Evolutionary conservation across 108 stramenopile genomes (phyloP).

Genomic region (Nitzschia inconspicua): DNA sequence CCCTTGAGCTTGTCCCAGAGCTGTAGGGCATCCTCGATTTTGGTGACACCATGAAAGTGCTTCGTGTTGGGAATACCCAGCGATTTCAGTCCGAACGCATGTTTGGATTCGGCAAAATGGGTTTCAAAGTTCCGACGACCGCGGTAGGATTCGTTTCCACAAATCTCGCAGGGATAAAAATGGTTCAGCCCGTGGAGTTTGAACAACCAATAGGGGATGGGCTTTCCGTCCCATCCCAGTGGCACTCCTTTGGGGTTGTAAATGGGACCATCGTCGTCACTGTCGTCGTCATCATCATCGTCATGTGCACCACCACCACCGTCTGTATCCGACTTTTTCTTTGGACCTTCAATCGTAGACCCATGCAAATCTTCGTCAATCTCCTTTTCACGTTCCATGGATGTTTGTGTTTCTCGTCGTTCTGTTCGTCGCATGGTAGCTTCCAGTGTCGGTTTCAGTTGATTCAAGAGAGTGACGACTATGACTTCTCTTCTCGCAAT

Average conservation of each 20-base stretch:
- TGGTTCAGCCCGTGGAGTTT: conserved; percentile 99
- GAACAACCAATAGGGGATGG: conserved; percentile 99
- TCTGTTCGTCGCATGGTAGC: conserved; percentile 86
- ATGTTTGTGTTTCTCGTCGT: conserved; percentile 89
- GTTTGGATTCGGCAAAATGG: conserved; percentile 96
- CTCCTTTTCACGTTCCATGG: conserved; percentile 89
- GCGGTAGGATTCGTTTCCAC: conserved; percentile 95
- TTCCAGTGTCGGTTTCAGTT: conserved; percentile 83
- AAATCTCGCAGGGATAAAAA: conserved; percentile 97
- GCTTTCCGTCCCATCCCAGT: conserved; percentile 98
- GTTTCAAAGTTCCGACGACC: conserved; percentile 92
- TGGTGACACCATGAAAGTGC: conserved; percentile 98
- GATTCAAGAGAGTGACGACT: conserved; percentile 78
- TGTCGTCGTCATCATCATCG: conserved; percentile 69
- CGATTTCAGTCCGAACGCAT: conserved; percentile 96
- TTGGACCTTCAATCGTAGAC: conserved; percentile 20
- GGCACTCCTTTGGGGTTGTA: conserved; percentile 99
- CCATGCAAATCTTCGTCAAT: conserved; percentile 80
- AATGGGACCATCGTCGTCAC: conserved; percentile 94
- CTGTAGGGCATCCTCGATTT: conserved; percentile 94
- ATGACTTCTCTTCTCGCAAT: conserved; percentile 69
- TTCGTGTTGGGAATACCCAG: conserved; percentile 98
- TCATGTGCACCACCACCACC: conserved; percentile 28
- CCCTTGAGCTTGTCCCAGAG: conserved; percentile 86
- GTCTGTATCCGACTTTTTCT: conserved; percentile 30